Conservation (phyloP, 805 yeast genomes). For the Dipodascus geniculatus region DNA sequence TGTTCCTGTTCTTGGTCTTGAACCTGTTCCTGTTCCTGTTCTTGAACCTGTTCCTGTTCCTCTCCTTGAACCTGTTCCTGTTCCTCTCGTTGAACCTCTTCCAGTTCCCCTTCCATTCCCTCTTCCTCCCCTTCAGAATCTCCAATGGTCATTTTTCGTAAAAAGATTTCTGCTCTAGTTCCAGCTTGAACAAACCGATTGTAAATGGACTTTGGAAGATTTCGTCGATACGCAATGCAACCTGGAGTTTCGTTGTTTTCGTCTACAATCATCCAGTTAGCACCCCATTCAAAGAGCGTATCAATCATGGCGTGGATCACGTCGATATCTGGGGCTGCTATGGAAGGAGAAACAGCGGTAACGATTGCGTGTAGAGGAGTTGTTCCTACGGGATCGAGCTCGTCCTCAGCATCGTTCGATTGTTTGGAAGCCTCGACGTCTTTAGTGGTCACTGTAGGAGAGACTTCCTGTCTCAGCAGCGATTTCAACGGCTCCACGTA, state of each 20-base stretch:
- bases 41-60: conserved; percentile 16
- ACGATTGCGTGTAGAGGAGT: conserved; percentile 70
- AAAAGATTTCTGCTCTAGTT: conserved; percentile 72
- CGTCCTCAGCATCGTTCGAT: conserved; percentile 4
- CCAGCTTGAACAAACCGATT: conserved; percentile 64
- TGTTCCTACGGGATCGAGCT: conserved; percentile 34
- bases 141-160: conserved; percentile 46
- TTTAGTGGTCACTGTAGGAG: conserved; percentile 73
- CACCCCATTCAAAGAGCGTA: conserved; percentile 68
- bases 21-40: conserved; percentile 16
- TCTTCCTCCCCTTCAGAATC: conserved; percentile 12
- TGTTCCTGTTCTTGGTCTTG: conserved; percentile 15
- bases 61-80: conserved; percentile 2
- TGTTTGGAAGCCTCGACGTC: conserved; percentile 36
- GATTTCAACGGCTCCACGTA: conserved; percentile 25
- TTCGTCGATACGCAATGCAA: conserved; percentile 51
- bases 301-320: conserved; percentile 46
- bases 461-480: conserved; percentile 53
- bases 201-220: conserved; percentile 38
- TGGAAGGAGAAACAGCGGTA: conserved; percentile 34
- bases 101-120: conserved; percentile 7
- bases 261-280: conserved; percentile 82
- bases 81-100: background rate
- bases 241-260: conserved; percentile 71
- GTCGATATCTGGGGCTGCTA: conserved; percentile 31